phyloP scores from a whole-genome alignment of 768 basidiomycete species.

The Mycena capillaripes region DNA sequence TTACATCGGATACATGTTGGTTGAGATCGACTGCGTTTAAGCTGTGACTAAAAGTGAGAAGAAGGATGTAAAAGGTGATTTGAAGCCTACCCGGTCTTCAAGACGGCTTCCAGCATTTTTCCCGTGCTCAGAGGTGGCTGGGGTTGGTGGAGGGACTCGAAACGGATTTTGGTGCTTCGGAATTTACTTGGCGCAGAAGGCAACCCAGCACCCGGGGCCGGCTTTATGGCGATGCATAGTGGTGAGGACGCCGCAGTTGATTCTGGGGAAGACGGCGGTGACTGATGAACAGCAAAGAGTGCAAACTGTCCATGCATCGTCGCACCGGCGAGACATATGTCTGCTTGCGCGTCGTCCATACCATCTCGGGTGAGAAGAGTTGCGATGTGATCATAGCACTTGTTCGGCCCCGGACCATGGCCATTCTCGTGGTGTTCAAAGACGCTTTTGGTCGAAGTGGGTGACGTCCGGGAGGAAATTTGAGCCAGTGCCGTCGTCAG shows the following conservation, averaged over 20 bases:
- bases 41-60: background rate
- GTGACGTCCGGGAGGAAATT: background rate
- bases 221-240: too few relatives aligned
- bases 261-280: background rate
- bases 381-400: constrained; percentile 12
- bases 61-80: background rate
- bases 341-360: constrained; percentile 3
- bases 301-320: constrained; percentile 16
- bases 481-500: constrained; percentile 14
- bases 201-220: too few relatives aligned
- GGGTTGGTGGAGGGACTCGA: background rate
- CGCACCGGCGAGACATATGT: background rate
- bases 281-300: constrained; percentile 11
- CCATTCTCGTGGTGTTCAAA: background rate
- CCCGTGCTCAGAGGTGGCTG: background rate
- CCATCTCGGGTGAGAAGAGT: constrained; percentile 12
- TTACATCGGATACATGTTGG: constrained; percentile 17
- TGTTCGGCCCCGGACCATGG: background rate
- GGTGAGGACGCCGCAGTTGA: background rate
- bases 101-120: background rate
- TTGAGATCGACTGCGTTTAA: background rate
- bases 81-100: constrained; percentile 1
- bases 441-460: background rate
- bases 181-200: too few relatives aligned
- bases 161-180: background rate